Percentiles rank a stretch among this genome's conserved stretches.
These are phyloP conservation scores for Aspergillus nanangensis DNA, from an alignment of 495 filamentous ascomycete species.

Conservation along the genomic window DNA sequence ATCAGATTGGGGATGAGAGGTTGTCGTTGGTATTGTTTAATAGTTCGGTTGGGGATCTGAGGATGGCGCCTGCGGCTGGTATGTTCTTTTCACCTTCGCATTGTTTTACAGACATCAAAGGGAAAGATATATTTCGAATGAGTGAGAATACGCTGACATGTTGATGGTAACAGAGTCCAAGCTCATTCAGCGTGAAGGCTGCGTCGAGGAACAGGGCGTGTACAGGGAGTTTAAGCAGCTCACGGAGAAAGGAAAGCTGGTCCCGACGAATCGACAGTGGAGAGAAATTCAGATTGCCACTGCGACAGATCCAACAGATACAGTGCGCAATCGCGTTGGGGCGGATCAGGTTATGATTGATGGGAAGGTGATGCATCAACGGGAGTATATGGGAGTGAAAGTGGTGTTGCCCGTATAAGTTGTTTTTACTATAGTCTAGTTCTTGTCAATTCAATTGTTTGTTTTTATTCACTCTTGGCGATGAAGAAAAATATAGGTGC, in stretches of 20 bases:
- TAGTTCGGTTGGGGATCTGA: conserved; percentile 32
- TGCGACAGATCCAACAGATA: conserved; percentile 36
- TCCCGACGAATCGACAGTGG: conserved; percentile 37
- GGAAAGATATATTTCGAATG: background rate
- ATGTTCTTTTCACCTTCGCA: too few relatives aligned
- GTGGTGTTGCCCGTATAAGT: conserved; percentile 34
- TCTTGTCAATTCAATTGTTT: background rate
- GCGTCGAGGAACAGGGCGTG: conserved; percentile 36
- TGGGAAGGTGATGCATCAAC: conserved; percentile 38
- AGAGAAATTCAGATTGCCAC: conserved; percentile 38
- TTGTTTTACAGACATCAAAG: too few relatives aligned
- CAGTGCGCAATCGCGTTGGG: conserved; percentile 28
- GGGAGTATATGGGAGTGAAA: conserved; percentile 41
- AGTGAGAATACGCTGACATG: background rate
- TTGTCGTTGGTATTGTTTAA: conserved; percentile 43
- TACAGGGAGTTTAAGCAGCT: conserved; percentile 35
- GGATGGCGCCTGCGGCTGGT: conserved; percentile 28
- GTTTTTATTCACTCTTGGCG: too few relatives aligned
- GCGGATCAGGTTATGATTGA: conserved; percentile 33
- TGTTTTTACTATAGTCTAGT: background rate
- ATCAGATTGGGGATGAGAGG: conserved; percentile 35
- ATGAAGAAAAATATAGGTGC: too few relatives aligned
- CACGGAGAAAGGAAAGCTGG: conserved; percentile 27
- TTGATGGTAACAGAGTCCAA: conserved; percentile 21
- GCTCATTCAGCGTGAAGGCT: conserved; percentile 36